Conservation (phyloP, 179 eudicot species). For the Gypsophila paniculata region DNA sequence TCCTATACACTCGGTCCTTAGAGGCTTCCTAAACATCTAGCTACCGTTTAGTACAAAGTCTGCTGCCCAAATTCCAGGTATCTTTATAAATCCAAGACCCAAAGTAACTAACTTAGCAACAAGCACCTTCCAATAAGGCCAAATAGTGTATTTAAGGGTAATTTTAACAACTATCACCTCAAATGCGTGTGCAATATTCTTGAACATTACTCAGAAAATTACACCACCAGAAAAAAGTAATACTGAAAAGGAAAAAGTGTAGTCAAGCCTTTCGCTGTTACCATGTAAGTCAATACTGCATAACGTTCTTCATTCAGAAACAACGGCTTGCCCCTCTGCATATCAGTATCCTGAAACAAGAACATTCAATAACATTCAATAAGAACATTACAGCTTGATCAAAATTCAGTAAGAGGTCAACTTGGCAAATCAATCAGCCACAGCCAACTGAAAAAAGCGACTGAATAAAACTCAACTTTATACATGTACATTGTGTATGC, state of each 20-base stretch:
- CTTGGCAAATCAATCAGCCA: too few species aligned
- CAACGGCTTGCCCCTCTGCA: conserved; percentile 85
- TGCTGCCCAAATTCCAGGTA: not conserved
- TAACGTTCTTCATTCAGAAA: conserved; percentile 86
- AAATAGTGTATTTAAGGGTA: not conserved
- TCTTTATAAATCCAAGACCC: not conserved
- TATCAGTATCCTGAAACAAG: conserved; percentile 62
- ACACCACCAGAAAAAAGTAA: not conserved
- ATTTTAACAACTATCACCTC: not conserved
- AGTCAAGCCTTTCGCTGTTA: conserved; percentile 24
- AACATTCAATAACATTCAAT: conserved; percentile 11
- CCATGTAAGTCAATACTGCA: conserved; percentile 86
- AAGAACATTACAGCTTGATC: too few species aligned
- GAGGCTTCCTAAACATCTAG: not conserved
- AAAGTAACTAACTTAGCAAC: too few species aligned
- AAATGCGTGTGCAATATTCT: not conserved
- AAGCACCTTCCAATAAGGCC: too few species aligned
- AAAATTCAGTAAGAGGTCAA: too few species aligned
- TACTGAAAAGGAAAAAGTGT: conserved; percentile 3
- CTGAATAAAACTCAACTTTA: too few species aligned
- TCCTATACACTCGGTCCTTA: too few species aligned
- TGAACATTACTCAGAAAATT: not conserved
- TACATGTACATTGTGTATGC: too few species aligned
- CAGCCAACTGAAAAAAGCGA: too few species aligned
- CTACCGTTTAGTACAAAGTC: not conserved